Conservation (phyloP, 2,329 filamentous ascomycete species). For the Colletotrichum costaricense region DNA sequence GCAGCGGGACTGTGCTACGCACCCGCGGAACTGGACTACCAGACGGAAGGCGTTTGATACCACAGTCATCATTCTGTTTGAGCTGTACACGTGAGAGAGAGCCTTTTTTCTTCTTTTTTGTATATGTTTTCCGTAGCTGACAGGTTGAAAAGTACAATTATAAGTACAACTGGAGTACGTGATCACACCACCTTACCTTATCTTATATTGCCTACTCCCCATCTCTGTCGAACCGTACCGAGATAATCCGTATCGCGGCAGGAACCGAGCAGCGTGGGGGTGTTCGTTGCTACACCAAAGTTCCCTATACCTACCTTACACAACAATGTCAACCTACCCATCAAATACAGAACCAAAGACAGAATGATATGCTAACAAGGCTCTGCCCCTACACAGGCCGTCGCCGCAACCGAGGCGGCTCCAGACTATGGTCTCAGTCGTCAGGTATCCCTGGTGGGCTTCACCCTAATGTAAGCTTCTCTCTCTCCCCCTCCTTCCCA, state of each 20-base stretch:
- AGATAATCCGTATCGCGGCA: constrained; percentile 5
- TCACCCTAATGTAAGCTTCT: constrained; percentile 39
- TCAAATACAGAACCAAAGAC: background rate
- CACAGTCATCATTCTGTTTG: constrained; percentile 37
- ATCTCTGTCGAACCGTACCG: background rate
- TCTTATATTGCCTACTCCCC: background rate
- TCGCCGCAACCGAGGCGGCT: constrained; percentile 27
- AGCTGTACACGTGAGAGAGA: constrained; percentile 38
- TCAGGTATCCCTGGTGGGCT: constrained; percentile 38
- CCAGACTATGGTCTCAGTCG: constrained; percentile 20
- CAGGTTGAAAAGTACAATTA: constrained; percentile 14
- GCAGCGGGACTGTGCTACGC: constrained; percentile 19
- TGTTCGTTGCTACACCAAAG: background rate
- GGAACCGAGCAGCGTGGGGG: background rate
- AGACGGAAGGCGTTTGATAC: constrained; percentile 37
- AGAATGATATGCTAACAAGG: background rate
- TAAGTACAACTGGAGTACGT: constrained; percentile 31
- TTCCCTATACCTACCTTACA: no score
- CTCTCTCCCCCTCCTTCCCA: no score
- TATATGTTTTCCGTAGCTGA: background rate
- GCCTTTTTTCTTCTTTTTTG: background rate
- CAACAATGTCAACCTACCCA: background rate
- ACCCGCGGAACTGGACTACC: constrained; percentile 37
- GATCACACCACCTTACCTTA: background rate
- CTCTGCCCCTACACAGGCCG: background rate